Evolutionary conservation across 768 basidiomycete species (phyloP).

Genomic region (Exsudoporus frostii): DNA sequence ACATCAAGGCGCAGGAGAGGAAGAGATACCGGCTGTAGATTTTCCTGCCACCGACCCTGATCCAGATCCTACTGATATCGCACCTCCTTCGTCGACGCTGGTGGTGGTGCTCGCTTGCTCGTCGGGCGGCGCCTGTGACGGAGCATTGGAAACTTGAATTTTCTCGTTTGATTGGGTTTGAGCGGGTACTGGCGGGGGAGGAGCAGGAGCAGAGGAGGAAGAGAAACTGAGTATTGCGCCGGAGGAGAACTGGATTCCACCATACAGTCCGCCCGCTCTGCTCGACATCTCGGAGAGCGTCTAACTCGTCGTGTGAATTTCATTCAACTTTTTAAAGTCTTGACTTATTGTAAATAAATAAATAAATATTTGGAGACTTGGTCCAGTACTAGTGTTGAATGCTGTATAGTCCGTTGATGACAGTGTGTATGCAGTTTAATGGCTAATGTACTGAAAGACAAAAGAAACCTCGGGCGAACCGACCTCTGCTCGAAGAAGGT

Average conservation of each 20-base stretch:
- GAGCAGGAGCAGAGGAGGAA: conserved; percentile 36
- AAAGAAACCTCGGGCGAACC: conserved; percentile 84
- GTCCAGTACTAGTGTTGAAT: too few species aligned
- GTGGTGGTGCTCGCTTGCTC: conserved; percentile 21
- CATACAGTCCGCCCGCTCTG: conserved; percentile 81
- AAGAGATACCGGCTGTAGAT: conserved; percentile 55
- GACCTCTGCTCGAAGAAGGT: conserved; percentile 86
- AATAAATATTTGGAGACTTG: neutral
- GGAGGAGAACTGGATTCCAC: conserved; percentile 82
- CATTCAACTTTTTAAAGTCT: neutral
- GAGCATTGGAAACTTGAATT: conserved; percentile 14
- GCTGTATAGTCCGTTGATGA: conserved; percentile 15
- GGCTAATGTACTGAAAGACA: conserved; percentile 95
- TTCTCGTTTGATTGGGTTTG: conserved; percentile 20
- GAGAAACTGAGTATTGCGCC: conserved; percentile 50
- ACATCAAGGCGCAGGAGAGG: conserved; percentile 40
- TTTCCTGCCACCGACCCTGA: conserved; percentile 39
- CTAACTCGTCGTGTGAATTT: conserved; percentile 17
- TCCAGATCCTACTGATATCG: conserved; percentile 24
- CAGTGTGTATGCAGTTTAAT: conserved; percentile 40
- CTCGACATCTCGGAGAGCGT: conserved; percentile 55
- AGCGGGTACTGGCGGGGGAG: conserved; percentile 17
- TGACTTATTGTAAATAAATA: neutral
- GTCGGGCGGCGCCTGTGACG: conserved; percentile 27
- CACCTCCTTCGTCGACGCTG: conserved; percentile 26